Evolutionary conservation across 495 filamentous ascomycete genomes (phyloP), one percentile per base, ranked within the genome.

Genomic region (Neurospora hispaniola): DNA sequence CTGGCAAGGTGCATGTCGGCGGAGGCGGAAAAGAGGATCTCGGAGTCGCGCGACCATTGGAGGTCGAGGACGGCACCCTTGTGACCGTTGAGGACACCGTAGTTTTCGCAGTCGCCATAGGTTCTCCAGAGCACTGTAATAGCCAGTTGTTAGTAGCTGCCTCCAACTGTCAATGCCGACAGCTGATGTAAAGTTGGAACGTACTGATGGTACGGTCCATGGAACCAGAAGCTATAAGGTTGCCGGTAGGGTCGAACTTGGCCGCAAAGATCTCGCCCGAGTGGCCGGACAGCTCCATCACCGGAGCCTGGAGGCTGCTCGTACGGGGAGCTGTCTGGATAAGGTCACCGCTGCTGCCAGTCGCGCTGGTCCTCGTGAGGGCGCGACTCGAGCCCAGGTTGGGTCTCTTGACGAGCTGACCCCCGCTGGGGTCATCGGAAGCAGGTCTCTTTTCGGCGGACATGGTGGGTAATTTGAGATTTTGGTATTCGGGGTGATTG

Each of bases 21-120:
- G 46, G 94, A 97, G 40, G 94, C 94, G 41, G 96, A 97, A 79
- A 96, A 98, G 74, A 99, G 81, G 69, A 94, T 90, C 77, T 90
- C 88, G 41, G 93, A 96, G 82, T 98, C 94, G 80, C 96, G 91
- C 7, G 96, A 96, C 96, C 96, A 99, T 79, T 96, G 92, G 35
- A 99, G 85, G 81, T 98, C 96, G 23, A 98, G 86, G 38, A 99
- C 82, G 16, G 95, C 94, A 48, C 93, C 93, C 81, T 91, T 92
- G 82, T 99, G 96, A 16, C 96, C 96, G 18, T 82, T 92, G 35
- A 99, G 84, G 43, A 90, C 83, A 74, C 94, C 93, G 77, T 97
- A 97, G 82, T 98, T 99, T 77, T 96, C 92, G 79, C 95, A 97
- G 77, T 93, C 86, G 75, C 94, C 96, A 73, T 92, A 93, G 8